Evolutionary conservation across 257 asterid genomes (phyloP), one percentile per base, ranked within the genome.

Genomic region (Marsdenia floribunda): DNA sequence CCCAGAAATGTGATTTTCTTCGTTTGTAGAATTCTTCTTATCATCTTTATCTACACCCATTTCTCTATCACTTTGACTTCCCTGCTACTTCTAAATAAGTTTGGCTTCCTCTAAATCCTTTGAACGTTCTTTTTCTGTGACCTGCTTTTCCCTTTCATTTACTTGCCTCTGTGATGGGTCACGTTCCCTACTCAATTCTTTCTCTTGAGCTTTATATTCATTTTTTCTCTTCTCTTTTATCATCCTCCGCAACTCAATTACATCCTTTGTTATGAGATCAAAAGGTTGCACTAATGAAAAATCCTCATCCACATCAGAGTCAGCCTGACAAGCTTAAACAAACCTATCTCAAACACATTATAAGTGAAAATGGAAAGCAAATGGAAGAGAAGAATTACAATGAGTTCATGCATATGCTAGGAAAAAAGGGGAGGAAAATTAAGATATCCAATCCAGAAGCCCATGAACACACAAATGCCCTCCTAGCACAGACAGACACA

Each of bases 241-340:
- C 13, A 73, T 75, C 44, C 63, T 70, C 69, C 66, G 81, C 74
- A 83, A 46, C 68, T 85, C 83, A 70, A 29, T 0, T 7, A 71
- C 77, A 53, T 77, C 80, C 81, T 83, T 85, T 22, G 88, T 82
- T 69, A 87, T 77, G 77, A 85, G 82, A 77, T 87, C 90, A 77
- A 77, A 33, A 19, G 86, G 86, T 75, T 73, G 75, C 35, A 85
- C 76, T 57, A 72, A 44, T 40, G 72, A 24, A 79, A 78, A 85
- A 22, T 85, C 82, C n/a, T 78, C 87, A 66, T 81, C 86, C 67
- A 33, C 70, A n/a, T 77, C 85, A 53, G 61, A 64, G 19, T 79
- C 82, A 40, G 2, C 79, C 92, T 87, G 80, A 68, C 79, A 53
- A 67, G 38, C 37, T 72, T 60, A 61, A 59, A 77, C 68, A 47